Evolutionary conservation across 1,139 yeast species (phyloP), one percentile per base, ranked within the genome.

Genomic region (Lodderomyces parapsilosis): DNA sequence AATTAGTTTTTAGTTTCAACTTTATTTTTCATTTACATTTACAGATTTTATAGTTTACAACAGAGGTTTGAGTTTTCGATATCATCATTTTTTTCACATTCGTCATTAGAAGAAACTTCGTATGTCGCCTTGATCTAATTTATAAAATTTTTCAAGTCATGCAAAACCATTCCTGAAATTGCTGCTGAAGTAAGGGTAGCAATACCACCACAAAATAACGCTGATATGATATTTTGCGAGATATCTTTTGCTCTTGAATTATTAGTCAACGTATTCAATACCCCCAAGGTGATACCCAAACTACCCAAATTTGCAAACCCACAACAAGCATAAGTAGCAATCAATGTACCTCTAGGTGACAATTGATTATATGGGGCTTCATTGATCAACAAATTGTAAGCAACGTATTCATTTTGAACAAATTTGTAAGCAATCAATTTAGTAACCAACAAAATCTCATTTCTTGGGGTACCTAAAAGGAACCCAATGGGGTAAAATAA

Each of bases 241-340:
- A 81, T 71, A 43, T 77, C 80, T 43, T 68, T 76, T 35, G 78
- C 66, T 52, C 74, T 62, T 47, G 75, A 65, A 32, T 68, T 66
- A 40, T 82, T 82, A 38, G 84, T 81, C 52, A 81, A 64, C 43
- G 81, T 73, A 50, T 79, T 76, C 51, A 81, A 70, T 24, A 81
- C 86, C 56, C 86, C 86, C 54, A 81, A 65, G 48, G 81, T 81
- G 44, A 81, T 80, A 55, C 85, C 86, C 51, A 81, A 66, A 4
- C 84, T 77, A 28, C 86, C 86, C 47, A 81, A 66, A 61, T 81
- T 81, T 36, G 85, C 77, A 59, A 81, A 81, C 1, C 86, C 86
- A 68, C 86, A 80, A 40, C 80, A 71, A 10, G 84, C 81, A 52
- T 80, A 81, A 24, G 86, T 81, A 23, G 85, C 83, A 58, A 81